Conservation (phyloP, 495 filamentous ascomycete genomes). For the Talaromyces proteolyticus region DNA sequence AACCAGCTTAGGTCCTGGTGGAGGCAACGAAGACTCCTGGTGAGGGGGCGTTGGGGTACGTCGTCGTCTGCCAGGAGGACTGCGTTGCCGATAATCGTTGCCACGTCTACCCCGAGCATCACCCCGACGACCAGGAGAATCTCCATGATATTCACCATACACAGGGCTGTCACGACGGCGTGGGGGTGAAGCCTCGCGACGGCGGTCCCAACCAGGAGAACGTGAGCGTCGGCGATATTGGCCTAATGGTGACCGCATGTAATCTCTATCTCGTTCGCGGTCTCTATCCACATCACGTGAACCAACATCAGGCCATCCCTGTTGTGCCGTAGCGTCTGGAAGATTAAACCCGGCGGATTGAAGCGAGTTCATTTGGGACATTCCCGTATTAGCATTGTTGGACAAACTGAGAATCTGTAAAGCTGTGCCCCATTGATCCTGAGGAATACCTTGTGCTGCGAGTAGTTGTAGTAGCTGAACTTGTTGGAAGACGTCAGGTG, state of each 20-base stretch:
- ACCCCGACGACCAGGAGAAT: conserved; percentile 53
- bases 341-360: conserved; percentile 27
- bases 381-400: conserved; percentile 16
- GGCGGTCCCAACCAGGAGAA: conserved; percentile 67
- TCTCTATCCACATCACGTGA: conserved; percentile 61
- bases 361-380: conserved; percentile 24
- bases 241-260: conserved; percentile 49
- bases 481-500: conserved; percentile 54
- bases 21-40: conserved; percentile 46
- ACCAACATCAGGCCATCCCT: conserved; percentile 26
- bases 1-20: conserved; percentile 68
- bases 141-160: conserved; percentile 61
- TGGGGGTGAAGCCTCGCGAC: conserved; percentile 50
- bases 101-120: conserved; percentile 53
- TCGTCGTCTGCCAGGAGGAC: conserved; percentile 58
- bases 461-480: conserved; percentile 55
- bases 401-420: conserved; percentile 42
- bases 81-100: conserved; percentile 78
- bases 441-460: conserved; percentile 50
- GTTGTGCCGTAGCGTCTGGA: conserved; percentile 25
- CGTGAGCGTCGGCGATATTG: conserved; percentile 69
- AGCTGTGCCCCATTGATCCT: conserved; percentile 54
- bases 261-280: conserved; percentile 46
- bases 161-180: conserved; percentile 64
- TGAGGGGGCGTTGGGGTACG: conserved; percentile 55